These are phyloP conservation scores for Nicotiana obtusifolia DNA, from an alignment of 257 asterid species.

Conservation along the genomic window DNA sequence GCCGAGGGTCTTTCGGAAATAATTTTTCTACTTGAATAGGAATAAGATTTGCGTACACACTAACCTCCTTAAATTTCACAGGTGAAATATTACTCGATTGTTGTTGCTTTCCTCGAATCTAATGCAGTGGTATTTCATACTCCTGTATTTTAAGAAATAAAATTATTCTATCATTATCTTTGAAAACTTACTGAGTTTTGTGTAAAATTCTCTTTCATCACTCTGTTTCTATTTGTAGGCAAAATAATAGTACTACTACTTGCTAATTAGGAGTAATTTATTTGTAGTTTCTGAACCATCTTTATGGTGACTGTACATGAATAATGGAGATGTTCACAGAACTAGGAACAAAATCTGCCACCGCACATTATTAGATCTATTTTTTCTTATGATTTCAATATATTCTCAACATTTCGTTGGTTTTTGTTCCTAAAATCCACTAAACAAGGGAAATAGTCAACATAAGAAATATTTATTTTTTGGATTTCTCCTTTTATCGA, in stretches of 20 bases:
- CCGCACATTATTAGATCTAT: slow-evolving; percentile 17
- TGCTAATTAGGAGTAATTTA: neutral
- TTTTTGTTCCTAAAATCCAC: neutral
- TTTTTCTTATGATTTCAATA: slow-evolving; percentile 17
- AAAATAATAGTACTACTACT: too few relatives aligned
- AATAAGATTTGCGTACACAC: too few relatives aligned
- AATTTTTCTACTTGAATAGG: fast-evolving
- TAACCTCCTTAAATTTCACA: too few relatives aligned
- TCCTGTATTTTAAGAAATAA: neutral
- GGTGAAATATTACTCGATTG: too few relatives aligned
- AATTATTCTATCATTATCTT: neutral
- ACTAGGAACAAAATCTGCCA: slow-evolving; percentile 34
- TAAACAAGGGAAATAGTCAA: neutral
- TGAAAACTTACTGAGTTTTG: neutral
- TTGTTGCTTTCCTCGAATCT: neutral
- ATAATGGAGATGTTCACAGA: slow-evolving; percentile 18
- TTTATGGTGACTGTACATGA: slow-evolving; percentile 18
- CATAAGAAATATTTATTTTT: neutral
- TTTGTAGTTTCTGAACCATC: neutral
- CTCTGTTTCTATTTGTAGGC: neutral
- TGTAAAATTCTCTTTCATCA: neutral
- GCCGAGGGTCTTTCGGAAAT: too few relatives aligned
- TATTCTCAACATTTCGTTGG: slow-evolving; percentile 3
- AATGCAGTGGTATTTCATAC: neutral
- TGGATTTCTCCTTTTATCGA: neutral